Base-by-base conservation (phyloP, 176 grass and related monocot species). In the Oryza longistaminata region DNA sequence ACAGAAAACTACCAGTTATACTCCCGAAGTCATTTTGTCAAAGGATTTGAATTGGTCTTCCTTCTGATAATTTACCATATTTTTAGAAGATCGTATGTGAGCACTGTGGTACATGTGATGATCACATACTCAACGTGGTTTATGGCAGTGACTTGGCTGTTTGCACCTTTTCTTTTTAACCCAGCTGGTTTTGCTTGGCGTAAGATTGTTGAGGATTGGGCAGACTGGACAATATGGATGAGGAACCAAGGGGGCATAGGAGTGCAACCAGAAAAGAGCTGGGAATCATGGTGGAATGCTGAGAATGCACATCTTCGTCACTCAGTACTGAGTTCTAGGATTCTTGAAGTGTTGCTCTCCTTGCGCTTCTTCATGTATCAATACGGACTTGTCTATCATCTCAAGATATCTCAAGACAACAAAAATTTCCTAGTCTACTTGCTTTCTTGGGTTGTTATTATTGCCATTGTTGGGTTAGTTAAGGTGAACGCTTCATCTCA, bases 221-320 rank as follows among this genome's bases (percentile, higher is more conserved):
- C 70, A 72, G 93, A 93, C 64, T 98, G 95, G 95, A 98, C 94
- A 60, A 76, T 37, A 64, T 98, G 96, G 96, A 98, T 95, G 88
- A 98, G 81, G 61, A 95, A 93, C 81, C 89, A 91, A 71, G 96
- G 95, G 7, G 95, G 95, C 39, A 85, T 95, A 26, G 96, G 93
- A 61, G 91, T 98, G 76, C 91, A 90, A 34, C 93, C 93, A 12
- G 93, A 98, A 45, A 98, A 95, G 49, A 95, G 96, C 79, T 98
- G 96, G 96, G 96, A 98, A 68, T 98, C 93, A 44, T 95, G 96
- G 96, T 98, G 96, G 96, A 91, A 95, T 89, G 68, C 82, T 8
- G 93, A 98, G 77, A 90, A 98, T 90, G 85, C 85, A 73, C 96
- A 95, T 93, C 85, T 98, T 22, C 58, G 87, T 66, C 68, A 98